Conservation (phyloP, 225 moss, liverwort and hornwort genomes). For the Pseudisothecium myosuroides region DNA sequence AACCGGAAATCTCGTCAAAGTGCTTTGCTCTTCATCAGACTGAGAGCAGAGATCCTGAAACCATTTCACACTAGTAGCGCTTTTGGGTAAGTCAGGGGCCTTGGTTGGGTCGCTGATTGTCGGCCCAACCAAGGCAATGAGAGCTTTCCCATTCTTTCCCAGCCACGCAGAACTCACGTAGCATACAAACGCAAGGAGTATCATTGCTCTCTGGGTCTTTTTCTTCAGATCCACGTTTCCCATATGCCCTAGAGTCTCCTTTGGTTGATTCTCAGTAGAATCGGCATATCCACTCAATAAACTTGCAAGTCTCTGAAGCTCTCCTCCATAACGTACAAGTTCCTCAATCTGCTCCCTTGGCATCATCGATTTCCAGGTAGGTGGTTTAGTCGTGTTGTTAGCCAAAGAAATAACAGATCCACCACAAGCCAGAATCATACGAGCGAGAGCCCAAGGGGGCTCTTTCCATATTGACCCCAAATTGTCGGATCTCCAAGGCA, state of each 20-base stretch:
- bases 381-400: neutral
- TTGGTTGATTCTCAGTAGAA: conserved; percentile 1
- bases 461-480: conserved; percentile 65
- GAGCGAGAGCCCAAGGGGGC: conserved; percentile 66
- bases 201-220: conserved; percentile 44
- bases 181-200: conserved; percentile 61
- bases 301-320: conserved; percentile 58
- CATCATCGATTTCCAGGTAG: conserved; percentile 19
- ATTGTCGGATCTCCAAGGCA: conserved; percentile 38
- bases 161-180: conserved; percentile 95
- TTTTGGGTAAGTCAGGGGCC: conserved; percentile 49
- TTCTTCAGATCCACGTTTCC: conserved; percentile 29
- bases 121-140: conserved; percentile 66
- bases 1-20: neutral
- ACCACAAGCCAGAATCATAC: conserved; percentile 74
- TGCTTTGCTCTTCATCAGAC: conserved; percentile 1
- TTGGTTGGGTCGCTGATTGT: conserved; percentile 61
- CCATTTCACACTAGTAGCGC: conserved; percentile 52
- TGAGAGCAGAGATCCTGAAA: conserved; percentile 36
- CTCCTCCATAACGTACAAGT: conserved; percentile 80
- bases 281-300: conserved; percentile 24
- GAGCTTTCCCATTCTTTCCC: conserved; percentile 61
- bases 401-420: conserved; percentile 32
- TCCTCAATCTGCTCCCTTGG: conserved; percentile 62
- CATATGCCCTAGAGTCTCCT: neutral